A percentile compares a stretch with the other conserved stretches of the same genome.
These are phyloP conservation scores for Solidago caesia DNA, from an alignment of 129 eudicot species.

Conservation along the genomic window DNA sequence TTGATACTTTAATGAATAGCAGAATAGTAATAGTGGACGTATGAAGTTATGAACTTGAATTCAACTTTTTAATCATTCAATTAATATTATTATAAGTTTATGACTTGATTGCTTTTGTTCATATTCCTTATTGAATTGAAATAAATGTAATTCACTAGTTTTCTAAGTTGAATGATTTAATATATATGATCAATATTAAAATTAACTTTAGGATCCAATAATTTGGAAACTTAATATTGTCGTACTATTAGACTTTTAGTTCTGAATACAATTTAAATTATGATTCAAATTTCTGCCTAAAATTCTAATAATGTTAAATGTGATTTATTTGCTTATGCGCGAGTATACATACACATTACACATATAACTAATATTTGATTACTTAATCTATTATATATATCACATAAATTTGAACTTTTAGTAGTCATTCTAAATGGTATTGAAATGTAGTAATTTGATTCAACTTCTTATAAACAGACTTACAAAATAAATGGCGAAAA, in stretches of 20 bases:
- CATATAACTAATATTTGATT: too few relatives aligned
- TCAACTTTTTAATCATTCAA: neutral
- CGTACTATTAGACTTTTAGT: neutral
- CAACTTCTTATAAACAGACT: conserved; percentile 34
- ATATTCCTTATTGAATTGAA: neutral
- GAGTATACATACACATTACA: neutral
- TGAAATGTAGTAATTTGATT: neutral
- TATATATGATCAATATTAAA: neutral
- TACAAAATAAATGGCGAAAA: conserved; percentile 77
- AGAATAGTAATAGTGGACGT: neutral
- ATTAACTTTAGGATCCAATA: neutral
- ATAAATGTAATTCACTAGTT: neutral
- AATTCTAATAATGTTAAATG: too few relatives aligned
- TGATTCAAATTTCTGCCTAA: neutral
- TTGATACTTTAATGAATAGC: neutral
- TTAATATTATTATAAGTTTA: neutral
- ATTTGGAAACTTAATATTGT: neutral
- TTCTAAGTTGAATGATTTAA: neutral
- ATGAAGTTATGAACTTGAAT: neutral
- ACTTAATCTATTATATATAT: neutral
- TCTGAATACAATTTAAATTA: neutral
- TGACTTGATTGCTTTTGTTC: neutral
- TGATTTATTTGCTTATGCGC: neutral
- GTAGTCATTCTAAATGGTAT: neutral
- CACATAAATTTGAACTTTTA: neutral